Percentiles rank a stretch among this genome's conserved stretches.
phyloP scores from a whole-genome alignment of 2,329 filamentous ascomycete genomes.

The Metarhizium humberi region DNA sequence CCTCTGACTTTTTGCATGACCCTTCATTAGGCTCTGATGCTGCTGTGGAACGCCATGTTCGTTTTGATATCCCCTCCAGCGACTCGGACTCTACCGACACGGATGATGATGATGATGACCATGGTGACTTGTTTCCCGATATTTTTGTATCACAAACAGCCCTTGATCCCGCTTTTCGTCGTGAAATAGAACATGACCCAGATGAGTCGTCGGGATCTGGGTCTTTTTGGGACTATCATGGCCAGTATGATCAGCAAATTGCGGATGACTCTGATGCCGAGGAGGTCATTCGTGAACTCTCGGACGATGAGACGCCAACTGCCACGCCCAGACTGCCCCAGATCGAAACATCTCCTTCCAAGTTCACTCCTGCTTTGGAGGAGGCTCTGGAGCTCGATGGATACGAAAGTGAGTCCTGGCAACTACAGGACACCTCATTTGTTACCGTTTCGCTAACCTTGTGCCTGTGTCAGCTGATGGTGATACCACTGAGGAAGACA shows the following conservation, averaged over 20 bases:
- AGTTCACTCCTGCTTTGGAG: conserved; percentile 21
- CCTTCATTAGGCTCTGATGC: conserved; percentile 32
- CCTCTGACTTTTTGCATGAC: conserved; percentile 32
- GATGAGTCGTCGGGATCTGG: conserved; percentile 47
- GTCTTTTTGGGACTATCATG: conserved; percentile 56
- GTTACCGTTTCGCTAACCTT: conserved; percentile 7
- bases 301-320: conserved; percentile 32
- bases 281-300: conserved; percentile 24
- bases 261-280: conserved; percentile 33
- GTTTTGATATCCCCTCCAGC: conserved; percentile 60
- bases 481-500: conserved; percentile 53
- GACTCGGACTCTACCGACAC: conserved; percentile 58
- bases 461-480: conserved; percentile 39
- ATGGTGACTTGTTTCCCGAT: conserved; percentile 62
- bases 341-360: conserved; percentile 12
- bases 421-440: conserved; percentile 5
- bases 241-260: conserved; percentile 29
- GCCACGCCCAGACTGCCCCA: conserved; percentile 30
- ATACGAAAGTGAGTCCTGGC: conserved; percentile 47
- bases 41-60: conserved; percentile 53
- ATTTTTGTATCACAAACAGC: conserved; percentile 69
- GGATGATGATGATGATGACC: conserved; percentile 52
- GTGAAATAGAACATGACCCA: conserved; percentile 62
- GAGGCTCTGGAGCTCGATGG: conserved; percentile 39
- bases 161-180: conserved; percentile 62